These are phyloP conservation scores for Vitis hybrid DNA, from an alignment of 177 flowering plant species.

Conservation along the genomic window DNA sequence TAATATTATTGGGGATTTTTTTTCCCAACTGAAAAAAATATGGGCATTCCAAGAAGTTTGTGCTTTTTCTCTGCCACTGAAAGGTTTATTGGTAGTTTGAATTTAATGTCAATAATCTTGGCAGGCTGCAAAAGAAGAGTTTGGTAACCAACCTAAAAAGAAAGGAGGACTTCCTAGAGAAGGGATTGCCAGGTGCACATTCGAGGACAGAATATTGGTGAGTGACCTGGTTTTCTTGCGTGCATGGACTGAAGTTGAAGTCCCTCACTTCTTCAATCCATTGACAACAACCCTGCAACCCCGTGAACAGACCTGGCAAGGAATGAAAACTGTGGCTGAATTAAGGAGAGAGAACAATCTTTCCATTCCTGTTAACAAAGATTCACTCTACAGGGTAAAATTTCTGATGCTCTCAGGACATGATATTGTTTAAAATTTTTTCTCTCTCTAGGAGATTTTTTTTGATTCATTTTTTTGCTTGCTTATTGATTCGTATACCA, in stretches of 20 bases:
- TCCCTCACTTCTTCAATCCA: slow-evolving; percentile 77
- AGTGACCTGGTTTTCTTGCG: slow-evolving; percentile 90
- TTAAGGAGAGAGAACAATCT: slow-evolving; percentile 67
- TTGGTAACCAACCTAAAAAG: slow-evolving; percentile 65
- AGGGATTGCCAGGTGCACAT: slow-evolving; percentile 96
- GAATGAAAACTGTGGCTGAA: slow-evolving; percentile 87
- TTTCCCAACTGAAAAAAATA: no score
- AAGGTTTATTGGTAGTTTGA: no score
- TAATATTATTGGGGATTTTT: no score
- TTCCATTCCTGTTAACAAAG: slow-evolving; percentile 80
- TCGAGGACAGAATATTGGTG: slow-evolving; percentile 92
- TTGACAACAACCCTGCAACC: slow-evolving; percentile 89
- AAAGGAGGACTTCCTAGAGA: slow-evolving; percentile 63
- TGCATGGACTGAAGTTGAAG: slow-evolving; percentile 86
- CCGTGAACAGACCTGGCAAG: slow-evolving; percentile 71
- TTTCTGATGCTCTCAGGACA: background rate
- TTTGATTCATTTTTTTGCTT: background rate
- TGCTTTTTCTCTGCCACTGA: no score
- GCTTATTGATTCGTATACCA: slow-evolving; percentile 18
- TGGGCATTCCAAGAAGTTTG: no score
- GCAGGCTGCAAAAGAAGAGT: slow-evolving; percentile 89
- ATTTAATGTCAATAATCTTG: slow-evolving; percentile 1
- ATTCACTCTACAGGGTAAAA: slow-evolving; percentile 83
- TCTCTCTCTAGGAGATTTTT: background rate
- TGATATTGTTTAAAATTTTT: no score